phyloP scores from a whole-genome alignment of 768 basidiomycete species.

The Boletus speciosus region DNA sequence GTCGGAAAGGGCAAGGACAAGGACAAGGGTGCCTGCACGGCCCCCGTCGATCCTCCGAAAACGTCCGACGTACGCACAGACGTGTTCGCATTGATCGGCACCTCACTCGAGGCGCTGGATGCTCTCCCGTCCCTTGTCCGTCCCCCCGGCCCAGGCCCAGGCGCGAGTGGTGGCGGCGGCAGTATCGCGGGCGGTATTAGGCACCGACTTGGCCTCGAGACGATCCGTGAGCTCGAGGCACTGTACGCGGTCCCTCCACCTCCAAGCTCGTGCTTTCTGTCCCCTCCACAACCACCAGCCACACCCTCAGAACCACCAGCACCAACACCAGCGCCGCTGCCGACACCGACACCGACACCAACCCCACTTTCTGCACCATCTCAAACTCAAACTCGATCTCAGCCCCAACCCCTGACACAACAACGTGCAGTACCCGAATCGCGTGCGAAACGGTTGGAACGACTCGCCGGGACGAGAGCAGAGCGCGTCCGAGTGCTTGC shows the following conservation, averaged over 20 bases:
- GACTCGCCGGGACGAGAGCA: slow-evolving; percentile 9
- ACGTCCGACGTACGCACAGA: slow-evolving; percentile 20
- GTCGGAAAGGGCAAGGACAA: slow-evolving; percentile 5
- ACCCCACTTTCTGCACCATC: neutral
- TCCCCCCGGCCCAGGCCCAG: neutral
- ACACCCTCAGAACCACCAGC: neutral
- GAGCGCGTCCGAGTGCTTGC: slow-evolving; percentile 25
- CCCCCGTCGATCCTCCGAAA: neutral
- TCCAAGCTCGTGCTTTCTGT: neutral
- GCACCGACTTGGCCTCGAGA: slow-evolving; percentile 27
- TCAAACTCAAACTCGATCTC: neutral
- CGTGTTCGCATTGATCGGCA: slow-evolving; percentile 21
- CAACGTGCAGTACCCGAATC: neutral
- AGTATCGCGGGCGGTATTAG: slow-evolving; percentile 10
- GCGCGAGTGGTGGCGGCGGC: neutral
- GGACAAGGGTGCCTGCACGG: neutral
- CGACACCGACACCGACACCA: neutral
- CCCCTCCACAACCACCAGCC: neutral
- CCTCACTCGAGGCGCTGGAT: slow-evolving; percentile 19
- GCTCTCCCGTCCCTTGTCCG: slow-evolving; percentile 1
- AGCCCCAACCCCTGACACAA: neutral
- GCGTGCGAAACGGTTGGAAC: slow-evolving; percentile 6
- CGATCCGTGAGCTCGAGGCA: slow-evolving; percentile 25
- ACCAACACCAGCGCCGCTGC: neutral
- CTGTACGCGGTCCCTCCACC: slow-evolving; percentile 9